These are phyloP conservation scores for Lepiota subincarnata DNA, from an alignment of 768 basidiomycete species.

Conservation along the genomic window DNA sequence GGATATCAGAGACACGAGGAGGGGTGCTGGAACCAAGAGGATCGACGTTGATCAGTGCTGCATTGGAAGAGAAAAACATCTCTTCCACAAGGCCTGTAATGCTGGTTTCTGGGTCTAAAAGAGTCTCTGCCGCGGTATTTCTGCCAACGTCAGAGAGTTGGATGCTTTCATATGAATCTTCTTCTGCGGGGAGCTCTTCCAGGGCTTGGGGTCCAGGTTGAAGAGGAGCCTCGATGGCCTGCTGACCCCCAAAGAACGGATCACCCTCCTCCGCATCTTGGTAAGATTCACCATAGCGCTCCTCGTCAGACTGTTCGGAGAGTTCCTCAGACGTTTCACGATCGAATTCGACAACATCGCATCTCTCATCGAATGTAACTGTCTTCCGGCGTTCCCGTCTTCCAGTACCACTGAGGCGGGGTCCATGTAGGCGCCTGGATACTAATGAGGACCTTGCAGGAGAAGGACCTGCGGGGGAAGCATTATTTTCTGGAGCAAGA, in stretches of 20 bases:
- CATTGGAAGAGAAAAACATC: slow-evolving; percentile 48
- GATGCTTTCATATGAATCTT: slow-evolving; percentile 40
- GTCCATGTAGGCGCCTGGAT: slow-evolving; percentile 71
- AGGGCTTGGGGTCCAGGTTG: not conserved
- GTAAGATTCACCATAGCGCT: slow-evolving; percentile 18
- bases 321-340: slow-evolving; percentile 36
- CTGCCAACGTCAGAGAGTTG: slow-evolving; percentile 37
- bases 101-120: slow-evolving; percentile 49
- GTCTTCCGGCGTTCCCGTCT: slow-evolving; percentile 64
- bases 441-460: slow-evolving; percentile 67
- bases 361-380: slow-evolving; percentile 75
- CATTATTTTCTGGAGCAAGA: slow-evolving; percentile 15
- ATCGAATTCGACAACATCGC: slow-evolving; percentile 81
- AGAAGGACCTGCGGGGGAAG: slow-evolving; percentile 36
- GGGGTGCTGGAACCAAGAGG: slow-evolving; percentile 31
- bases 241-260: slow-evolving; percentile 7
- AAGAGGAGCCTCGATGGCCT: not conserved
- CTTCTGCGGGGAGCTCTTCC: slow-evolving; percentile 9
- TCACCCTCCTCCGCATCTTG: slow-evolving; percentile 24
- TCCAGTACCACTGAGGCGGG: slow-evolving; percentile 52
- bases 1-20: slow-evolving; percentile 39
- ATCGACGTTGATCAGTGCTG: slow-evolving; percentile 14
- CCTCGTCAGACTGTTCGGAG: slow-evolving; percentile 24
- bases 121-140: slow-evolving; percentile 32
- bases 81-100: slow-evolving; percentile 71